These are phyloP conservation scores for Acacia melanoxylon DNA, from an alignment of 306 rosid genomes.

Conservation along the genomic window DNA sequence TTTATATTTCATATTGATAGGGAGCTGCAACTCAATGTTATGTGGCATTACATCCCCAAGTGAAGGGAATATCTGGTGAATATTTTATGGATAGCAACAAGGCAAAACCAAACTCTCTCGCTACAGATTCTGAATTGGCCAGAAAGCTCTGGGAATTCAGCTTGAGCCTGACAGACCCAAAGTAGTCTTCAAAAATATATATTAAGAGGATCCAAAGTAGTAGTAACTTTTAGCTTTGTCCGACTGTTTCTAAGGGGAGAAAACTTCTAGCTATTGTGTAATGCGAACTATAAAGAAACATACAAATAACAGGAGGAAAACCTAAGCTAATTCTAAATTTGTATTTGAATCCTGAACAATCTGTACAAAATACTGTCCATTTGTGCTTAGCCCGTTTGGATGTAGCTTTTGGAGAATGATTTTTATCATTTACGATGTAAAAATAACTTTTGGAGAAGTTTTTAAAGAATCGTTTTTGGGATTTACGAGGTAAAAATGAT, in stretches of 20 bases:
- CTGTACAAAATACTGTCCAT: slow-evolving; percentile 35
- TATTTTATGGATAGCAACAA: slow-evolving; percentile 63
- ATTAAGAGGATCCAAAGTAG: neutral
- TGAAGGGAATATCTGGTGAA: slow-evolving; percentile 58
- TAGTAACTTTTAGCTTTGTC: slow-evolving; percentile 8
- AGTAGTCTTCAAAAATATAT: slow-evolving; percentile 7
- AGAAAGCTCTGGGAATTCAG: slow-evolving; percentile 75
- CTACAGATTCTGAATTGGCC: slow-evolving; percentile 61
- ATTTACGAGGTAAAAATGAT: too few relatives aligned
- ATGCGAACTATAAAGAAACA: neutral
- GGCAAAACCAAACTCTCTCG: slow-evolving; percentile 52
- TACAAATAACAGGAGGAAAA: neutral
- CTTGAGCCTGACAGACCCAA: slow-evolving; percentile 45
- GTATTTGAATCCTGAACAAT: slow-evolving; percentile 19
- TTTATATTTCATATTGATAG: slow-evolving; percentile 36
- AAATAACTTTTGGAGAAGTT: too few relatives aligned
- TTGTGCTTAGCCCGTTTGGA: too few relatives aligned
- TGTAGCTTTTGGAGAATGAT: too few relatives aligned
- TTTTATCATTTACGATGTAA: too few relatives aligned
- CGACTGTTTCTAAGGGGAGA: neutral
- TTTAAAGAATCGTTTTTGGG: too few relatives aligned
- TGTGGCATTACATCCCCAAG: slow-evolving; percentile 75
- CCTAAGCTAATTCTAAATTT: neutral
- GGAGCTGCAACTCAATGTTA: slow-evolving; percentile 92
- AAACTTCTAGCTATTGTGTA: neutral